phyloP scores from a whole-genome alignment of 768 basidiomycete genomes.

The Tulasnella sp. region DNA sequence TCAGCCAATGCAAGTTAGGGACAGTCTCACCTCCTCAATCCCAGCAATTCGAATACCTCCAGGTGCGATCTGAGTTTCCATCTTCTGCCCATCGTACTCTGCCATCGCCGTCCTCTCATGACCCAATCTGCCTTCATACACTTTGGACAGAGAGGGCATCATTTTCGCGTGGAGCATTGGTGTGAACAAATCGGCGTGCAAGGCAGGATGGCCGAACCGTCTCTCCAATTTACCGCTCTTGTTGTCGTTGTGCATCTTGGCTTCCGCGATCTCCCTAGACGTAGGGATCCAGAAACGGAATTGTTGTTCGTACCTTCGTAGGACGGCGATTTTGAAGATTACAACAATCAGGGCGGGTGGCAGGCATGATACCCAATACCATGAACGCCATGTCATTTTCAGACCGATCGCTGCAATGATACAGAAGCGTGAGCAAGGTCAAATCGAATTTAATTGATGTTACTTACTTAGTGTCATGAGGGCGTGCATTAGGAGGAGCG shows the following conservation, averaged over 20 bases:
- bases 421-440: neutral
- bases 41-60: slow-evolving; percentile 78
- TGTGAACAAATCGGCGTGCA: slow-evolving; percentile 77
- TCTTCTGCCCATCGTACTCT: slow-evolving; percentile 68
- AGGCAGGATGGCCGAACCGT: slow-evolving; percentile 90
- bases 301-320: slow-evolving; percentile 48
- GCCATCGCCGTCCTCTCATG: slow-evolving; percentile 53
- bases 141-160: slow-evolving; percentile 65
- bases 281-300: slow-evolving; percentile 84
- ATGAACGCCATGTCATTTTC: slow-evolving; percentile 57
- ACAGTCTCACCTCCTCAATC: slow-evolving; percentile 50
- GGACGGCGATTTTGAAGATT: slow-evolving; percentile 77
- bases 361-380: slow-evolving; percentile 71
- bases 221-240: slow-evolving; percentile 67
- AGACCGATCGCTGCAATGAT: slow-evolving; percentile 64
- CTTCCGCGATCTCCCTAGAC: slow-evolving; percentile 59
- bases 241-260: slow-evolving; percentile 67
- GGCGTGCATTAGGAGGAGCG: slow-evolving; percentile 75
- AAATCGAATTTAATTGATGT: neutral
- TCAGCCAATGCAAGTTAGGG: neutral
- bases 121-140: slow-evolving; percentile 64
- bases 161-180: slow-evolving; percentile 81
- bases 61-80: slow-evolving; percentile 63
- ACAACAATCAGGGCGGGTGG: slow-evolving; percentile 75
- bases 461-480: slow-evolving; percentile 77